Base-by-base conservation (phyloP, 2,329 filamentous ascomycete genomes). In the Chaetothyriales sp. region DNA sequence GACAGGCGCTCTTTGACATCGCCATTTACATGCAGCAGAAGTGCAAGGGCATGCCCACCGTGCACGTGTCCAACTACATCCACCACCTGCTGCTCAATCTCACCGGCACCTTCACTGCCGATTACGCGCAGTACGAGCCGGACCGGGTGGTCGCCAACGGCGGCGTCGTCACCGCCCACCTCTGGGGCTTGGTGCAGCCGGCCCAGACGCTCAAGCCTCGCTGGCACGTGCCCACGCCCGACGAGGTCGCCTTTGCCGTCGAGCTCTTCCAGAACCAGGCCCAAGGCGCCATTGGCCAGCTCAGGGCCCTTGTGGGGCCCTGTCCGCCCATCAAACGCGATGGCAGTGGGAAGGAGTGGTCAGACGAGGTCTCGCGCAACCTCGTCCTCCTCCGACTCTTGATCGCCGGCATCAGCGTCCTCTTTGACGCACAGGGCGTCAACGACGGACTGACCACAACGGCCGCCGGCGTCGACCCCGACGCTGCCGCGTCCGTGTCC, bases 331-430 rank as follows among this genome's bases (percentile, higher is more conserved):
- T 97, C 50, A 94, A 89, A 67, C 80, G 90, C 52, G 90, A 89
- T 59, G 92, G 92, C 40, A 95, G 90, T 66, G 94, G 94, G 60
- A 98, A 97, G 68, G 90, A 95, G 62, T 98, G 92, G 92, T 95
- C 90, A 0, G 92, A 98, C 65, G 94, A 98, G 66, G 84, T 97
- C 25, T 90, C 89, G 1, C 77, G 92, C 51, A 88, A 95, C 59
- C 76, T 98, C 52, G 86, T 90, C 10, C 82, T 95, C 49, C 74
- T 98, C 13, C 78, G 90, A 28, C 76, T 98, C n/a, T 81, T 95
- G 45, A 81, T 94, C 22, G 94, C 90, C 2, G 92, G 92, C 50
- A 82, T 95, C 53, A 89, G 90, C 6, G 83, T 86, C 1, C 74
- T 98, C 9, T 97, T 98, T 64, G 88, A 95, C 63, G 82, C 88